Evolutionary conservation across 2,329 filamentous ascomycete species (phyloP).

Genomic region (Colletotrichum higginsianum): DNA sequence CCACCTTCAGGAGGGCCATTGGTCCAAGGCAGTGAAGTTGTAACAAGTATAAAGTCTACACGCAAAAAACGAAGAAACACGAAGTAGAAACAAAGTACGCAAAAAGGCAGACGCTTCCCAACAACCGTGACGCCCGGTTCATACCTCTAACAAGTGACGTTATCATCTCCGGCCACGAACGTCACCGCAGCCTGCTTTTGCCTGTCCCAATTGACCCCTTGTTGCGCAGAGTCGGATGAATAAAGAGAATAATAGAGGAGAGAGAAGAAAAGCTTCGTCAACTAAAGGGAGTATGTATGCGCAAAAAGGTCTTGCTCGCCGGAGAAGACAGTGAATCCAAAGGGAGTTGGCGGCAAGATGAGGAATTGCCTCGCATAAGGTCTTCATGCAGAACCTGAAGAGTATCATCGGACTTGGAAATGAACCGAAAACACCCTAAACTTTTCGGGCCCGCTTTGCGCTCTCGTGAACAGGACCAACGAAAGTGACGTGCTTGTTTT

Average conservation of each 20-base stretch:
- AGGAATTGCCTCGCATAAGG: constrained; percentile 17
- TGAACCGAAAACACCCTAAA: constrained; percentile 28
- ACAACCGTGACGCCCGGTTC: constrained; percentile 41
- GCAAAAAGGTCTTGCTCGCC: constrained; percentile 41
- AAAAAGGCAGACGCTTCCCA: constrained; percentile 42
- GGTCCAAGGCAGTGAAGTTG: constrained; percentile 35
- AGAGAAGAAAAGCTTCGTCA: constrained; percentile 35
- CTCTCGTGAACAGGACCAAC: constrained; percentile 64
- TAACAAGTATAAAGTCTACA: constrained; percentile 43
- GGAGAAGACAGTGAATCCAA: constrained; percentile 43
- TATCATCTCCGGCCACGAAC: constrained; percentile 37
- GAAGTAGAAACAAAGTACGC: constrained; percentile 13
- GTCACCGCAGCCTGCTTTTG: constrained; percentile 36
- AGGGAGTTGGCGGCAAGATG: constrained; percentile 31
- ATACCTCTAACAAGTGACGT: constrained; percentile 42
- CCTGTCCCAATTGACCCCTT: constrained; percentile 32
- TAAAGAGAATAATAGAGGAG: constrained; percentile 27
- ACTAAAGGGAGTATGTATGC: constrained; percentile 43
- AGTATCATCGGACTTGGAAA: constrained; percentile 2
- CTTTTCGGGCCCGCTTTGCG: constrained; percentile 48
- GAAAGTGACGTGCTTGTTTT: constrained; percentile 69
- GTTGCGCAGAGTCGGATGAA: constrained; percentile 35
- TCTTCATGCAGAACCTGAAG: constrained; percentile 20
- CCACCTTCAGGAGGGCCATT: constrained; percentile 20
- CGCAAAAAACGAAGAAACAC: constrained; percentile 12